phyloP scores from a whole-genome alignment of 1,139 yeast genomes.

The Saccharomyces hybrid region DNA sequence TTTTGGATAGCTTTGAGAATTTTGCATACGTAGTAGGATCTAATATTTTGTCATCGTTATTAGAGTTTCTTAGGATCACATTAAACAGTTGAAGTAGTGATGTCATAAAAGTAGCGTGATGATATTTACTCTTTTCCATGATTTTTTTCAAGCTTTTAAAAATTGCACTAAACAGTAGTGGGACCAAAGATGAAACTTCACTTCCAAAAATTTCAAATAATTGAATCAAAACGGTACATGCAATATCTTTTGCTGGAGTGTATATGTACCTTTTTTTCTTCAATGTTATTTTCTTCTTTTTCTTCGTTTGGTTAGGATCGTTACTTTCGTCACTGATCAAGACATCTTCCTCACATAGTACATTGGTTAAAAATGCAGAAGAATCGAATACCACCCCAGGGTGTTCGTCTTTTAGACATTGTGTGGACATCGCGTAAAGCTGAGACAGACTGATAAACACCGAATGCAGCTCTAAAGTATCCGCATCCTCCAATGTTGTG shows the following conservation, averaged over 20 bases:
- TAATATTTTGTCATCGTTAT: slow-evolving; percentile 8
- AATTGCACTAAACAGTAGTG: slow-evolving; percentile 25
- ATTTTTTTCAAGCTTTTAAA: slow-evolving; percentile 32
- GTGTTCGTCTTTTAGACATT: slow-evolving; percentile 11
- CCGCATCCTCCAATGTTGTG: slow-evolving; percentile 10
- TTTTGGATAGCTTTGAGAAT: slow-evolving; percentile 23
- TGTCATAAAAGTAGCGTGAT: slow-evolving; percentile 25
- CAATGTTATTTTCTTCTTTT: slow-evolving; percentile 15
- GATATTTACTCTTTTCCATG: slow-evolving; percentile 22
- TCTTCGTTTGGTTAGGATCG: slow-evolving; percentile 9
- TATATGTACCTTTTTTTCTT: slow-evolving; percentile 17
- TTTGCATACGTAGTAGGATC: slow-evolving; percentile 17
- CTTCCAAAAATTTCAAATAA: slow-evolving; percentile 31
- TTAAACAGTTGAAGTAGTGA: slow-evolving; percentile 22
- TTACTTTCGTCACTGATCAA: slow-evolving; percentile 7
- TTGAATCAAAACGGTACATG: slow-evolving; percentile 18
- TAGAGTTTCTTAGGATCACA: slow-evolving; percentile 18
- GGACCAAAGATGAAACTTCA: slow-evolving; percentile 31
- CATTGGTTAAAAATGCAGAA: slow-evolving; percentile 22
- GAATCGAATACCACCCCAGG: slow-evolving; percentile 25
- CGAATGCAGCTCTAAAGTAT: slow-evolving; percentile 17
- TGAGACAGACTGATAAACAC: slow-evolving; percentile 19
- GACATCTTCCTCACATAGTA: slow-evolving; percentile 26
- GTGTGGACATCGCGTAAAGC: slow-evolving; percentile 15
- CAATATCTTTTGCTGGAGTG: slow-evolving; percentile 24